These are phyloP conservation scores for Suhomyces anneliseae DNA, from an alignment of 1,139 yeast genomes.

Conservation along the genomic window DNA sequence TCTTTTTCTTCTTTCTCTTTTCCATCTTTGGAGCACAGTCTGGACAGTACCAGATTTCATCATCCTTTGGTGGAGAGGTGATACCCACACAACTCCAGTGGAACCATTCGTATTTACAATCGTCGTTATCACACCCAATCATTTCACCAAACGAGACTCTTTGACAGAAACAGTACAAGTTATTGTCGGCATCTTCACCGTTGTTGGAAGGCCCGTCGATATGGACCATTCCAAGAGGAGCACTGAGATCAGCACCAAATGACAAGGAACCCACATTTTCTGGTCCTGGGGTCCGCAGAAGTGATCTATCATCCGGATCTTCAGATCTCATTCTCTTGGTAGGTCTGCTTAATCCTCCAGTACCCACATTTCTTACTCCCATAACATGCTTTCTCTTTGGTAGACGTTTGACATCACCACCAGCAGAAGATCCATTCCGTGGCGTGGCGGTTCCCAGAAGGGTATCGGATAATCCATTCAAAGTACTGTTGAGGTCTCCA, in stretches of 20 bases:
- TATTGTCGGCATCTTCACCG: constrained; percentile 64
- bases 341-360: constrained; percentile 22
- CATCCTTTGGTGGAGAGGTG: constrained; percentile 65
- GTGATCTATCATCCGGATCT: constrained; percentile 17
- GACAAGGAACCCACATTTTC: constrained; percentile 9
- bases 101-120: constrained; percentile 86
- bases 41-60: constrained; percentile 71
- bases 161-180: constrained; percentile 78
- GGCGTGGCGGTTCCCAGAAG: constrained; percentile 36
- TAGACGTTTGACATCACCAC: constrained; percentile 18
- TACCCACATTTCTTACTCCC: constrained; percentile 8
- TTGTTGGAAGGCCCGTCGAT: constrained; percentile 15
- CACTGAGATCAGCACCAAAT: constrained; percentile 9
- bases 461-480: constrained; percentile 24
- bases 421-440: constrained; percentile 21
- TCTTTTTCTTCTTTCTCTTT: constrained; percentile 47
- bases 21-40: constrained; percentile 57
- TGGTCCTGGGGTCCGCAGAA: constrained; percentile 11
- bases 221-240: constrained; percentile 11
- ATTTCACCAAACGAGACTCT: constrained; percentile 86
- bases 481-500: constrained; percentile 12
- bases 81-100: constrained; percentile 85
- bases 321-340: constrained; percentile 29
- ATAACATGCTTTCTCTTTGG: constrained; percentile 8
- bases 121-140: constrained; percentile 88